Base-by-base conservation (phyloP, 139 green algal genomes). In the Chlorella vulgaris region DNA sequence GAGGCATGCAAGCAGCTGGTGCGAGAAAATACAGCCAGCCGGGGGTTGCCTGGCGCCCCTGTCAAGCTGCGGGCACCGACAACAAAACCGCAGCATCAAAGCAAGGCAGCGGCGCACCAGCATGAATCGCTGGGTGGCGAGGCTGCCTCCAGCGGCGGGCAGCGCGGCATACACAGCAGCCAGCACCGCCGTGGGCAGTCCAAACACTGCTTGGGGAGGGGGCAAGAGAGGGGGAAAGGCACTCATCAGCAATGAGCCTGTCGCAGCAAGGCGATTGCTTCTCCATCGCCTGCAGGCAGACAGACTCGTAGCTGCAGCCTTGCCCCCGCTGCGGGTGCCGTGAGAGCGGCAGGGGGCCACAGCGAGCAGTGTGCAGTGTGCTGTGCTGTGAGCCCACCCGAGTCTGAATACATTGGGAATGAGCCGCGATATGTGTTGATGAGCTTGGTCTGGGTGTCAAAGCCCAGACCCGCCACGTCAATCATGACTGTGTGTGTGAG, bases 341-440 rank as follows among this genome's bases (percentile, higher is more conserved):
- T n/a, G n/a, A n/a, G n/a, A n/a, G n/a, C n/a, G n/a, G n/a, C n/a
- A n/a, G n/a, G n/a, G n/a, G n/a, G n/a, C n/a, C n/a, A n/a, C n/a
- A n/a, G n/a, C n/a, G n/a, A n/a, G n/a, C n/a, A n/a, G n/a, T n/a
- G n/a, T n/a, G n/a, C n/a, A n/a, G n/a, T n/a, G n/a, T n/a, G n/a
- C n/a, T n/a, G n/a, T n/a, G n/a, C n/a, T n/a, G n/a, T n/a, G 47
- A 58, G 47, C 36, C 38, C 58, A 71, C 74, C 74, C 5, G 55
- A 91, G 81, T 98, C 94, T 66, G 85, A 88, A 84, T 94, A 96
- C 83, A 91, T 91, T 26, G 94, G 93, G 84, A 96, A 94, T 69
- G 38, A 76, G 69, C 80, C 79, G 39, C 90, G 77, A 87, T 96
- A 95, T 81, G 92, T 89, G 81, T 87, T 90, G 55, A 97, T 85